Percentiles rank a stretch among this genome's conserved stretches.
phyloP scores from a whole-genome alignment of 1,139 yeast genomes.

The Lodderomyces metapsilosis region DNA sequence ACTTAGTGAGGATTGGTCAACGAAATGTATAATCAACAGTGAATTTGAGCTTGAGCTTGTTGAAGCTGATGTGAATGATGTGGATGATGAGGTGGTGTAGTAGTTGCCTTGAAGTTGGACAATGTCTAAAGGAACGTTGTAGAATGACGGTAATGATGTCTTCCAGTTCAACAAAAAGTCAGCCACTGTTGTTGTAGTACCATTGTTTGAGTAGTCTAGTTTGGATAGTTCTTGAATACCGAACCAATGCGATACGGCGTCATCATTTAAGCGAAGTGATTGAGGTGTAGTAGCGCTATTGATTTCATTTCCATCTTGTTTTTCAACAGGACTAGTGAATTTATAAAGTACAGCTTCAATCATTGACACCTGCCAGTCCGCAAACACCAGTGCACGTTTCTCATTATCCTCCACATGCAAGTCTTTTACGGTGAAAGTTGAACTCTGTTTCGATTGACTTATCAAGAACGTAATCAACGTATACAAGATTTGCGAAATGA shows the following conservation, averaged over 20 bases:
- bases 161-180: slow-evolving; percentile 66
- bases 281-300: slow-evolving; percentile 19
- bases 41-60: too few species aligned
- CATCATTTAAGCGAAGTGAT: slow-evolving; percentile 28
- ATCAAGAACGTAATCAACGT: slow-evolving; percentile 48
- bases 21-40: slow-evolving; percentile 39
- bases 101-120: slow-evolving; percentile 1
- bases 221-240: slow-evolving; percentile 53
- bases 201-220: slow-evolving; percentile 15
- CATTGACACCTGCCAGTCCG: not conserved
- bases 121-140: slow-evolving; percentile 52
- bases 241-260: slow-evolving; percentile 53
- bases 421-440: not conserved
- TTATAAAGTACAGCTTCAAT: not conserved
- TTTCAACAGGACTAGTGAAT: not conserved
- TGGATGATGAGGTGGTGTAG: not conserved
- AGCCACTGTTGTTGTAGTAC: slow-evolving; percentile 27
- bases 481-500: slow-evolving; percentile 34
- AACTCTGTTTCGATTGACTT: slow-evolving; percentile 24
- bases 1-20: slow-evolving; percentile 51
- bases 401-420: not conserved
- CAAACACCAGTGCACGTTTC: not conserved
- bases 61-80: not conserved
- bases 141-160: slow-evolving; percentile 62
- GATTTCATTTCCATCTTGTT: not conserved